phyloP scores from a whole-genome alignment of 495 filamentous ascomycete species.

The Podospora comata region DNA sequence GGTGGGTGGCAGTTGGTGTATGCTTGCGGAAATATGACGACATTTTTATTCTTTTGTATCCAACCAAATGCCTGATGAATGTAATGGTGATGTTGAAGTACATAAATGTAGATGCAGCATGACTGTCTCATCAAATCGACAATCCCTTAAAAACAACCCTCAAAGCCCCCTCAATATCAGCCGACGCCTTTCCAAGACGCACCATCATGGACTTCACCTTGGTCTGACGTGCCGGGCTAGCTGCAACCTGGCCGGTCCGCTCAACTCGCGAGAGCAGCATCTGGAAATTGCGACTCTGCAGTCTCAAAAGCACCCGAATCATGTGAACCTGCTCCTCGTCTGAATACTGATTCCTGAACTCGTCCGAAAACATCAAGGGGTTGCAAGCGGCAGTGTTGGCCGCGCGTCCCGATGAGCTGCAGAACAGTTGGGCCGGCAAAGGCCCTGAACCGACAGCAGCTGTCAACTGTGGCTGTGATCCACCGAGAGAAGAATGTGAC shows the following conservation, averaged over 20 bases:
- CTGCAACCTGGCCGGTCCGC: background rate
- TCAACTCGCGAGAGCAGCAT: constrained; percentile 14
- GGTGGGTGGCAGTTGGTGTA: too few species aligned
- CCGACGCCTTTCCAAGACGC: too few species aligned
- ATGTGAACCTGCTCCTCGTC: constrained; percentile 21
- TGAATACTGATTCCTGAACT: constrained; percentile 15
- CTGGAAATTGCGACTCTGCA: constrained; percentile 16
- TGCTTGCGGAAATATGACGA: too few species aligned
- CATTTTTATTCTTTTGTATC: too few species aligned
- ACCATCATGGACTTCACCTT: too few species aligned
- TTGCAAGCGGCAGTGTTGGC: constrained; percentile 7
- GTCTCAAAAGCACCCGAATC: constrained; percentile 12
- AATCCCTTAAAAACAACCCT: too few species aligned
- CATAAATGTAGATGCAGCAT: too few species aligned
- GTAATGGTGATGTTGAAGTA: too few species aligned
- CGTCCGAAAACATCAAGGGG: constrained; percentile 16
- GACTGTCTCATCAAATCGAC: too few species aligned
- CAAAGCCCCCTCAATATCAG: too few species aligned
- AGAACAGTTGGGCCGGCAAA: background rate
- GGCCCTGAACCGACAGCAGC: background rate
- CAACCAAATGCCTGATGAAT: too few species aligned
- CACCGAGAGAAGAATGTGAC: background rate
- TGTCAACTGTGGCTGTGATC: constrained; percentile 3
- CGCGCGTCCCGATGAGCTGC: background rate
- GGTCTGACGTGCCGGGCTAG: constrained; percentile 7